These are phyloP conservation scores for Erodium texanum DNA, from an alignment of 441 rosid species.

Conservation along the genomic window DNA sequence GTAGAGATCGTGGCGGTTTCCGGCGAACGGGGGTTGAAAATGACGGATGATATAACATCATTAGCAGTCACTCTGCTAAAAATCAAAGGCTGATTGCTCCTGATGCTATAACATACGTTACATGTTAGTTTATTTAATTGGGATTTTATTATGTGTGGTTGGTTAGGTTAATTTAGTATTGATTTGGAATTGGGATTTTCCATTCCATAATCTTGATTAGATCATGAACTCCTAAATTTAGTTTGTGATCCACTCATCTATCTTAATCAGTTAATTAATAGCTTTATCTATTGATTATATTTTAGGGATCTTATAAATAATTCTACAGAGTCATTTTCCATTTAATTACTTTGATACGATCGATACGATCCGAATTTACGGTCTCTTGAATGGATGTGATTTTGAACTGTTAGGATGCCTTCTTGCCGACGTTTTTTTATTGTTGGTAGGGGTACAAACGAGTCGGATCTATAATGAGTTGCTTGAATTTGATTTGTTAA, in stretches of 20 bases:
- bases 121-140: not conserved
- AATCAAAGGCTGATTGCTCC: slow-evolving; percentile 85
- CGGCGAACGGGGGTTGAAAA: no score
- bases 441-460: no score
- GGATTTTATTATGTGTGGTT: not conserved
- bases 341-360: no score
- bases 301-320: no score
- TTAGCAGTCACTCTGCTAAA: slow-evolving; percentile 78
- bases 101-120: slow-evolving; percentile 56
- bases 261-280: not conserved
- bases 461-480: no score
- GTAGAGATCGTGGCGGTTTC: slow-evolving; percentile 18
- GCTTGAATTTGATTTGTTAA: no score
- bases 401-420: no score
- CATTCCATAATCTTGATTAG: not conserved
- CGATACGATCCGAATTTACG: no score
- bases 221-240: not conserved
- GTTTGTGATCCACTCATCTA: not conserved
- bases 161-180: not conserved
- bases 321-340: no score
- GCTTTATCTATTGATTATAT: not conserved
- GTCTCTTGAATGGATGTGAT: no score
- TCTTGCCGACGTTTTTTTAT: no score
- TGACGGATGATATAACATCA: slow-evolving; percentile 64
- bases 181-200: not conserved